These are phyloP conservation scores for Triglochin maritima DNA, from an alignment of 106 monocot genomes.

Conservation along the genomic window DNA sequence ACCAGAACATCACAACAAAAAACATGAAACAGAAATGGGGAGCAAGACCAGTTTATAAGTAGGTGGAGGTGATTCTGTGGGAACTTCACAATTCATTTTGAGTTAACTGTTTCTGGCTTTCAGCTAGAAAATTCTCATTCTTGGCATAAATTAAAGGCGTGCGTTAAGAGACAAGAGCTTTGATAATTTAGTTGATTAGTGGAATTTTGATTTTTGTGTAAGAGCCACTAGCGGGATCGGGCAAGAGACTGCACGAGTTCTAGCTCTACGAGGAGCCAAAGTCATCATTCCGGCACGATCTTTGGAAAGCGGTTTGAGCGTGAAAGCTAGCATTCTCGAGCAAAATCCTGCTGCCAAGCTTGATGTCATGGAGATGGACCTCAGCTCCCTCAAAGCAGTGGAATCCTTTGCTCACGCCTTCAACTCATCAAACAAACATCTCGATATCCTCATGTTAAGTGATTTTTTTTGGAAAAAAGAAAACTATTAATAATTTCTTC, in stretches of 20 bases:
- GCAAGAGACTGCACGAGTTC: constrained; percentile 73
- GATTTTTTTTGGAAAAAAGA: too few species aligned
- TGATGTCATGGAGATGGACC: constrained; percentile 77
- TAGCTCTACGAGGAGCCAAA: constrained; percentile 66
- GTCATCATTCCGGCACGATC: constrained; percentile 59
- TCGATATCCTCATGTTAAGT: constrained; percentile 84
- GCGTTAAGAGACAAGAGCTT: too few species aligned
- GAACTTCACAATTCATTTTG: too few species aligned
- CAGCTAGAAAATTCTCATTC: too few species aligned
- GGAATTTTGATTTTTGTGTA: constrained; percentile 12
- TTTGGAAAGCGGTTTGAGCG: constrained; percentile 42
- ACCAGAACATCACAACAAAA: too few species aligned
- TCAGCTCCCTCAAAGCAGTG: constrained; percentile 67
- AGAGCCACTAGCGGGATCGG: constrained; percentile 82
- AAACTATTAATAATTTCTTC: too few species aligned
- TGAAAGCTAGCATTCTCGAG: constrained; percentile 51
- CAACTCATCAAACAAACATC: constrained; percentile 36
- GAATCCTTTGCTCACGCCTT: constrained; percentile 50
- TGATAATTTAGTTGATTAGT: too few species aligned
- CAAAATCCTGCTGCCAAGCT: constrained; percentile 53
- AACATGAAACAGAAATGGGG: too few species aligned
- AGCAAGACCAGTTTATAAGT: too few species aligned
- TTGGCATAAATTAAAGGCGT: too few species aligned
- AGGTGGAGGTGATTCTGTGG: too few species aligned
- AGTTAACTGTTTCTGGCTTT: too few species aligned